Evolutionary conservation across 2,329 filamentous ascomycete species (phyloP), one percentile per base, ranked within the genome.

Genomic region (Xylariales sp.): DNA sequence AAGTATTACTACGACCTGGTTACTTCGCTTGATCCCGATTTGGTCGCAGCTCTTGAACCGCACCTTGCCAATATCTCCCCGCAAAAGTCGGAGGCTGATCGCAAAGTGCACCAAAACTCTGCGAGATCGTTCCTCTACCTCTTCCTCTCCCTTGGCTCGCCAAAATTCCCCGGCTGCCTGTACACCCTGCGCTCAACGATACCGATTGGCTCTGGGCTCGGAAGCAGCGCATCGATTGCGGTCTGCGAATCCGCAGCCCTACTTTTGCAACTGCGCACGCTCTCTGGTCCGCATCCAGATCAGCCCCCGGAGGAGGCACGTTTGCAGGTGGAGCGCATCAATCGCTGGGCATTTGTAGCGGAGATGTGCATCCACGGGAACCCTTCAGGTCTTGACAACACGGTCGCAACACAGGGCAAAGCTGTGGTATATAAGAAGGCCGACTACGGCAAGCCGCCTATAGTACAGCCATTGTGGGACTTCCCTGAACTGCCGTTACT

Each of bases 311-410:
- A 88, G 38, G 93, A 98, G 65, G 88, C 88, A n/a, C 81, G 86
- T 42, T 65, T 89, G 29, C 91, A 98, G 59, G 76, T 97, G 20
- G 90, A 97, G 66, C 81, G 91, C 46, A 96, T 98, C 65, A 98
- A 98, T 62, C 78, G 86, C 44, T 98, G 94, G 93, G 90, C 93
- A 0, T 97, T 96, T 61, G 93, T 98, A 1, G 85, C 85, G 17
- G 93, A 98, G 61, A 85, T 97, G 80, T 93, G 89, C 63, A 96
- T 97, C 46, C 93, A 98, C 57, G 93, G 91, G 25, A 97, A 95
- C 55, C 93, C 93, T 1, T 95, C 88, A 0, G 93, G 93, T 0
- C 88, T 98, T 29, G 93, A 98, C 65, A 98, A 98, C 62, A 98
- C 93, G 3, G 91, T 98, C 19, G 77, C 91, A 11, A 86, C 90